These are phyloP conservation scores for Acorus gramineus DNA, from an alignment of 106 monocot species.

Conservation along the genomic window DNA sequence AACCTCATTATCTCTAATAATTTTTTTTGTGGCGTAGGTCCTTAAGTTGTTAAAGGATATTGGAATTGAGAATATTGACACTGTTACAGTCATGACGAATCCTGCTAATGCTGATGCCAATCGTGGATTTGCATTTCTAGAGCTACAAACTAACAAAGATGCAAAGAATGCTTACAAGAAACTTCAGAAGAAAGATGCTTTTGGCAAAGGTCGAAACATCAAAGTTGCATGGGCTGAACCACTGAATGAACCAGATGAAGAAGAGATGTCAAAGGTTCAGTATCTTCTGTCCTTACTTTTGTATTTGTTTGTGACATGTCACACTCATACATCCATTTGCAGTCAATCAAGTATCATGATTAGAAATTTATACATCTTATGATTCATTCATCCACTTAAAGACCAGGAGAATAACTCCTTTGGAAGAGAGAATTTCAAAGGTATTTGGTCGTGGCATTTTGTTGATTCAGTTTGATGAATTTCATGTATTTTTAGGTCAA, in stretches of 20 bases:
- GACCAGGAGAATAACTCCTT: too few species aligned
- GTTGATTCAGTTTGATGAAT: too few species aligned
- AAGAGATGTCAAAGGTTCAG: slow-evolving; percentile 74
- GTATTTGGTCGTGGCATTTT: too few species aligned
- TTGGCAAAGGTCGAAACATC: slow-evolving; percentile 59
- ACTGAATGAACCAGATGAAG: slow-evolving; percentile 68
- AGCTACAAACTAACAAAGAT: slow-evolving; percentile 85
- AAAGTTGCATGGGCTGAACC: slow-evolving; percentile 87
- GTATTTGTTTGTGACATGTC: too few species aligned
- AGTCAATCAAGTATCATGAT: too few species aligned
- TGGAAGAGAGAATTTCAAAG: too few species aligned
- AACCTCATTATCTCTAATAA: too few species aligned
- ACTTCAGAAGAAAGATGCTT: slow-evolving; percentile 73
- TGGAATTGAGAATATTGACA: slow-evolving; percentile 82
- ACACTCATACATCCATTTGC: too few species aligned
- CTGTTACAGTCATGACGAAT: slow-evolving; percentile 60
- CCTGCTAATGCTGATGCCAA: slow-evolving; percentile 39
- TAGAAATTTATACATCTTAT: too few species aligned
- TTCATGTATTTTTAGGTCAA: slow-evolving; percentile 40
- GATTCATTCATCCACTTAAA: too few species aligned
- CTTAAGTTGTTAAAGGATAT: slow-evolving; percentile 41
- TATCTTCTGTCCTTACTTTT: too few species aligned
- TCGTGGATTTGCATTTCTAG: slow-evolving; percentile 86
- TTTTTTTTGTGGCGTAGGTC: slow-evolving; percentile 25
- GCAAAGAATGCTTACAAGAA: slow-evolving; percentile 68